These are phyloP conservation scores for Diaporthe vaccinii DNA, from an alignment of 2,329 filamentous ascomycete species.

Conservation along the genomic window DNA sequence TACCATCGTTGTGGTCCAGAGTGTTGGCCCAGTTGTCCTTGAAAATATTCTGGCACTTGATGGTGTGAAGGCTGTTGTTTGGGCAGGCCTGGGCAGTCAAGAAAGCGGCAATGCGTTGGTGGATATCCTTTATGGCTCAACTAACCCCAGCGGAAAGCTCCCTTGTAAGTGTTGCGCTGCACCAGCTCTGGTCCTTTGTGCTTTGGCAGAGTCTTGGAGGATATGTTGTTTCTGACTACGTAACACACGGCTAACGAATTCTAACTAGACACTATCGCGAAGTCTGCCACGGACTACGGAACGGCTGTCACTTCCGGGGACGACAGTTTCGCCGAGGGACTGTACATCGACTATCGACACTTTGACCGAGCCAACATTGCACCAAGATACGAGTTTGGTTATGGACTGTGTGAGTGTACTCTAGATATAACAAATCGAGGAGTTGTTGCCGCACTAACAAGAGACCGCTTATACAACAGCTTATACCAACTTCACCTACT, in stretches of 20 bases:
- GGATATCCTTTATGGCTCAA: conserved; percentile 77
- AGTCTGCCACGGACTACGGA: conserved; percentile 61
- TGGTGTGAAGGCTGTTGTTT: conserved; percentile 82
- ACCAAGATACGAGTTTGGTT: conserved; percentile 75
- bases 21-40: conserved; percentile 71
- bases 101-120: conserved; percentile 82
- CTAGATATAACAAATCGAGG: background rate
- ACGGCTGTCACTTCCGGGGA: conserved; percentile 50
- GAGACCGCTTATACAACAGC: conserved; percentile 53
- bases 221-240: background rate
- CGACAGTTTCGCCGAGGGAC: conserved; percentile 70
- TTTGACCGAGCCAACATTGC: conserved; percentile 69
- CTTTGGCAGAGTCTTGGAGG: background rate
- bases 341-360: conserved; percentile 76
- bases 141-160: conserved; percentile 60
- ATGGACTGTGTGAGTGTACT: conserved; percentile 65
- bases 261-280: conserved; percentile 60
- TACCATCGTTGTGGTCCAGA: conserved; percentile 74
- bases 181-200: background rate
- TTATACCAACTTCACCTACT: conserved; percentile 77
- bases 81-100: conserved; percentile 81
- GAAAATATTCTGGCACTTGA: conserved; percentile 71
- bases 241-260: background rate
- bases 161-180: conserved; percentile 48
- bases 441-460: background rate